Evolutionary conservation across 441 rosid species (phyloP), one percentile per base, ranked within the genome.

Genomic region (Mallotus japonicus): DNA sequence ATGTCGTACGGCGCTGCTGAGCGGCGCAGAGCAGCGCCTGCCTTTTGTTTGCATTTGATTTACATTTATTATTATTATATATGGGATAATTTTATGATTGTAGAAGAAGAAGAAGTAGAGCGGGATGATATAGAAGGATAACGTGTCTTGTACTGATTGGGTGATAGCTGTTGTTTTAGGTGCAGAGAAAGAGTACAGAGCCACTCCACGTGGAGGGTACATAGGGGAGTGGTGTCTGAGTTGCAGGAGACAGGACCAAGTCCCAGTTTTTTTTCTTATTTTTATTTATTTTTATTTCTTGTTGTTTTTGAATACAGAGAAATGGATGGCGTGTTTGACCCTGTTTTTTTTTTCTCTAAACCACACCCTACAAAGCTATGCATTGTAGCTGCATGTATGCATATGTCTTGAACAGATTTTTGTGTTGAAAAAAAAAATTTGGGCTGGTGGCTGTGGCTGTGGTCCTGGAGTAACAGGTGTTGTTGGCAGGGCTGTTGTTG

Each of bases 171-270:
- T 65, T 58, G 56, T 57, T 69, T 51, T 40, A 24, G 58, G 19
- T 44, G 68, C 55, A 72, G 54, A n/a, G 37, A 49, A 19, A 19
- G 51, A n/a, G 59, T 11, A 55, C 32, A 63, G 74, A 46, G 16
- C 19, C 58, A 24, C 28, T 24, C 89, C 86, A 85, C 88, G 87
- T 84, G 87, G 90, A 74, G 74, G 63, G 76, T 76, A 79, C 84
- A 61, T 37, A 49, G 77, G 78, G 44, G 55, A 61, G 72, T 66
- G 80, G 83, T 87, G 93, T 86, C 85, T 76, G 82, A 85, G 85
- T 77, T 54, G 85, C 79, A 74, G 93, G 91, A 77, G 91, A 87
- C 93, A 86, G 87, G 60, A 65, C 78, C 83, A 82, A 68, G 80
- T 79, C 3, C 65, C 64, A 69, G 73, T 47, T 69, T 53, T 51